Base-by-base conservation (phyloP, 352 stramenopile species). In the Detonula confervacea region DNA sequence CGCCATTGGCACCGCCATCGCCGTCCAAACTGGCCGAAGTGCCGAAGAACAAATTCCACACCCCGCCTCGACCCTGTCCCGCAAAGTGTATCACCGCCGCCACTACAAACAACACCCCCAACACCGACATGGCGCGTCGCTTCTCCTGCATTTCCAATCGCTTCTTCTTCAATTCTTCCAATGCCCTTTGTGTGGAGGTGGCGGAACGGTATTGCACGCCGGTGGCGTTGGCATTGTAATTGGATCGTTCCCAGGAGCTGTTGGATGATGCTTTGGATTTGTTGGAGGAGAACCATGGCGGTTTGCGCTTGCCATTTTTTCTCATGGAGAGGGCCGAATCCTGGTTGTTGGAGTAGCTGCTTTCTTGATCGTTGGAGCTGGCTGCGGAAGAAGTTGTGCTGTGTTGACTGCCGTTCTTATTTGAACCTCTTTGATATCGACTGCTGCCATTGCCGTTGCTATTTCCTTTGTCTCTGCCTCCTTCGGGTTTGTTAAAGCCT, bases 111-210 rank as follows among this genome's bases (percentile, higher is more conserved):
- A 83, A 44, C 7, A 80, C 9, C 12, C 5, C 12, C n/a, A 80
- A 33, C 39, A 83, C 37, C 9, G n/a, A 37, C 4, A 63, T 27
- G 14, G 74, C 74, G 22, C 67, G 51, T 66, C 62, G 55, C 20
- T 68, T 66, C 35, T 82, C 74, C 27, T 37, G 18, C 20, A 44
- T 33, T 33, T 77, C 49, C 9, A 54, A 29, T 25, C 47, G 37
- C 59, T 77, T 73, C 22, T 51, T 47, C 29, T 69, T 57, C 11
- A 82, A 60, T 69, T 80, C 70, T 24, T 65, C 56, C 2, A 83
- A 29, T 44, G 75, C 75, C 6, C 68, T 39, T 70, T 54, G 39
- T 24, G 65, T 77, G 16, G 60, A 73, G 16, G 42, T 54, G 0
- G 57, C 57, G 1, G 56, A 64, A 47, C 67, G 67, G 59, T 77